Conservation (phyloP, 108 stramenopile species). For the Nitzschia palea region DNA sequence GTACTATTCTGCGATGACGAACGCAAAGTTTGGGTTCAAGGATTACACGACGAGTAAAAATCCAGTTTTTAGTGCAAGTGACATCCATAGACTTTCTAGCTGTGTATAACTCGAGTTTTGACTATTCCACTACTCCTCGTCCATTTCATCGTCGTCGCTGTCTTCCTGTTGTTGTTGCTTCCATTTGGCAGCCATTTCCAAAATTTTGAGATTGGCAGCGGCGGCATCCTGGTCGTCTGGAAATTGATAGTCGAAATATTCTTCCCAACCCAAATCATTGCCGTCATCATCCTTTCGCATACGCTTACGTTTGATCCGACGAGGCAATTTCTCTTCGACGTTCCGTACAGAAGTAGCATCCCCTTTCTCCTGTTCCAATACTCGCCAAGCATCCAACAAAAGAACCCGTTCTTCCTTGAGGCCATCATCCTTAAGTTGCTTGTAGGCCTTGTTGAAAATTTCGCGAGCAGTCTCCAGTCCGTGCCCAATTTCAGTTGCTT, state of each 20-base stretch:
- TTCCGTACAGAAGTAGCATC: constrained; percentile 53
- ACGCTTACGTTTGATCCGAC: constrained; percentile 92
- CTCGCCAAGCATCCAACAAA: constrained; percentile 95
- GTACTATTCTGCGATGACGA: constrained; percentile 70
- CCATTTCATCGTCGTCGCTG: constrained; percentile 36
- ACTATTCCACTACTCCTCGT: constrained; percentile 28
- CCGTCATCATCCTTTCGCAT: constrained; percentile 84
- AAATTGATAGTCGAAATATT: constrained; percentile 98
- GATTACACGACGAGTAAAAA: constrained; percentile 14
- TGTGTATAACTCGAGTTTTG: too few species aligned
- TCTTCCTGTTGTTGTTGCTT: constrained; percentile 72
- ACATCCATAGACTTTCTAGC: too few species aligned
- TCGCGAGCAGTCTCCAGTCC: constrained; percentile 72
- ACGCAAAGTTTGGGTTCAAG: constrained; percentile 39
- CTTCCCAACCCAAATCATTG: constrained; percentile 95
- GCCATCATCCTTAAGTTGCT: constrained; percentile 80
- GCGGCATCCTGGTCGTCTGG: constrained; percentile 91
- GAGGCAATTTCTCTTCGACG: constrained; percentile 89
- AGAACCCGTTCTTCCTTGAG: constrained; percentile 93
- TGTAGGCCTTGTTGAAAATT: constrained; percentile 85
- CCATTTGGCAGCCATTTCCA: constrained; percentile 98
- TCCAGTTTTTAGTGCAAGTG: too few species aligned
- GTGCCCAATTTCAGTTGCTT: constrained; percentile 61
- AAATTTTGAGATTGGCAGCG: constrained; percentile 86
- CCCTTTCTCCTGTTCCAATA: constrained; percentile 84